Base-by-base conservation (phyloP, 306 rosid genomes). In the Herpetospermum pedunculosum region DNA sequence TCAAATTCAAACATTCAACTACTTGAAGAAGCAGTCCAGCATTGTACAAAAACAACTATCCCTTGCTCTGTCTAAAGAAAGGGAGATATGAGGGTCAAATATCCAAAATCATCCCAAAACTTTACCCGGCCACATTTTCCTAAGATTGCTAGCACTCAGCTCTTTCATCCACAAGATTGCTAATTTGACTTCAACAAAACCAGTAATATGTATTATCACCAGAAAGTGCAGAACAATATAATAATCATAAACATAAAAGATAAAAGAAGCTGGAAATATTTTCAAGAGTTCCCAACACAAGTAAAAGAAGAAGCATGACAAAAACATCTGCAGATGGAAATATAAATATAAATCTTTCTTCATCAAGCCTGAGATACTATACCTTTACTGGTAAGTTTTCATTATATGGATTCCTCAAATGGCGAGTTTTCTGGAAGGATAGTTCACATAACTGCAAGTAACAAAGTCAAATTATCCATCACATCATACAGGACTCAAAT, bases 321-420 rank as follows among this genome's bases (percentile, higher is more conserved):
- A 41, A 29, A 0, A 47, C 48, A 64, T 37, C 26, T 4, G 62
- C 72, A 57, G 72, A 50, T 54, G 38, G 34, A 30, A 70, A 26
- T 44, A 44, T 69, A 63, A 18, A 77, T 11, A 18, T 63, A 40
- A 50, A 41, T n/a, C 48, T 9, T 9, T 40, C 29, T 15, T 40
- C 14, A 26, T 68, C 46, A 67, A 41, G 75, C 23, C 74, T 64
- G 73, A 77, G 78, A 77, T 55, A 67, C 26, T 28, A 60, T 89
- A 95, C 99, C 99, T 95, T 95, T 50, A 95, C 99, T 29, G 99
- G 99, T 81, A 95, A 86, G 86, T 95, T 95, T 82, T 95, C 99
- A 78, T 95, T 95, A 85, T 85, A 95, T 13, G 99, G 99, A 80
- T 95, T 95, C 90, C 96, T 88, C 80, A 95, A 84, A 80, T 91